These are phyloP conservation scores for Zygosaccharomyces pseudobailii DNA, from an alignment of 1,139 yeast genomes.

Conservation along the genomic window DNA sequence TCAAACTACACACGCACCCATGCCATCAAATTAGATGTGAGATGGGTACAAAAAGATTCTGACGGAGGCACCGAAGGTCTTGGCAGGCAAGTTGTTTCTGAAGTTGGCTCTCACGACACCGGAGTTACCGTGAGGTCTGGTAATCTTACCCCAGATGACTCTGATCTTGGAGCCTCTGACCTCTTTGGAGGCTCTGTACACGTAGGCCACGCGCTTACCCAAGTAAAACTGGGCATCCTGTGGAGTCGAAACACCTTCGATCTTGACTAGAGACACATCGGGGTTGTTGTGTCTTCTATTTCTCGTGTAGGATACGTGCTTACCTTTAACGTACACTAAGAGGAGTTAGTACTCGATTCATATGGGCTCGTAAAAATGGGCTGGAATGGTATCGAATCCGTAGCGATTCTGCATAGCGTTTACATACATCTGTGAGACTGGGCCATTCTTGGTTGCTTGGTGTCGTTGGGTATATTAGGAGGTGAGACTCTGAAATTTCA, in stretches of 20 bases:
- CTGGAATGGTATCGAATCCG: too few species aligned
- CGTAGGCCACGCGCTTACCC: constrained; percentile 99
- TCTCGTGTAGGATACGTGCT: constrained; percentile 99
- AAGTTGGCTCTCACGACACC: constrained; percentile 99
- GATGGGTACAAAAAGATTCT: constrained; percentile 99
- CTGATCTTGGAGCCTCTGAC: constrained; percentile 98
- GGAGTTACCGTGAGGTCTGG: constrained; percentile 98
- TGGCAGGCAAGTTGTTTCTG: constrained; percentile 98
- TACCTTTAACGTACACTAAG: constrained; percentile 98
- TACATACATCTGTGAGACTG: constrained; percentile 95
- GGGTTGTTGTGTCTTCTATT: constrained; percentile 98
- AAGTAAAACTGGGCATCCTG: constrained; percentile 98
- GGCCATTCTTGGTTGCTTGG: constrained; percentile 59
- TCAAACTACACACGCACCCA: constrained; percentile 5
- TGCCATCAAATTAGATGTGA: constrained; percentile 65
- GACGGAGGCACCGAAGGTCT: constrained; percentile 99
- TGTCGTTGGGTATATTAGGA: constrained; percentile 7
- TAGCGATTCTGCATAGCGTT: not conserved
- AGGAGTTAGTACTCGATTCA: constrained; percentile 10
- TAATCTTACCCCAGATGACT: constrained; percentile 98
- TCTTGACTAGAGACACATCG: constrained; percentile 91
- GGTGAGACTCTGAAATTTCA: constrained; percentile 6
- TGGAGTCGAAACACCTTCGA: constrained; percentile 89
- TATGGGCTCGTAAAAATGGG: not conserved
- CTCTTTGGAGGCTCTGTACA: constrained; percentile 98